Percentiles rank a stretch among this genome's conserved stretches.
Evolutionary conservation across 768 basidiomycete species (phyloP).

Genomic region (Podaxis sp.): DNA sequence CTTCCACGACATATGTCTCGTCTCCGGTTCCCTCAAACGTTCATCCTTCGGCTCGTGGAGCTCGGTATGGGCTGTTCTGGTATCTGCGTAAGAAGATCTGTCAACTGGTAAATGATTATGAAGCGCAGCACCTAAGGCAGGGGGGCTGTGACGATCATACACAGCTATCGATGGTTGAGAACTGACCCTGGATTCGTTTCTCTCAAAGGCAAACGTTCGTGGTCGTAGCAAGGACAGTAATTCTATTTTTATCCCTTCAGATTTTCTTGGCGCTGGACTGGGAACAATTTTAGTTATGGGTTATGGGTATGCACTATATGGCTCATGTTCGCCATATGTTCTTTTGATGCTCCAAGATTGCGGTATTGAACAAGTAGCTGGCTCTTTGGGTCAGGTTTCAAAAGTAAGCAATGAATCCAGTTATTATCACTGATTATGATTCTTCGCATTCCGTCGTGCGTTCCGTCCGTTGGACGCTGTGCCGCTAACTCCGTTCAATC

Average conservation of each 20-base stretch:
- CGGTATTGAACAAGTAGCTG: background rate
- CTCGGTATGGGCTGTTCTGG: conserved; percentile 5
- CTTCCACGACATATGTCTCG: too few relatives aligned
- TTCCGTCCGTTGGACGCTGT: background rate
- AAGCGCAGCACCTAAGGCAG: background rate
- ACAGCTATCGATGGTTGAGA: background rate
- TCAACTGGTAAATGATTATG: background rate
- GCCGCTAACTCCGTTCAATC: conserved; percentile 3
- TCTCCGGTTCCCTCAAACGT: too few relatives aligned
- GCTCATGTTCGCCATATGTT: background rate
- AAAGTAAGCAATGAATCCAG: background rate
- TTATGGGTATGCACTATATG: background rate
- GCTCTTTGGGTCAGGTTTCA: background rate
- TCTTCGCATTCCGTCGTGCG: background rate
- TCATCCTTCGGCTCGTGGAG: background rate
- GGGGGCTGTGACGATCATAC: too few relatives aligned
- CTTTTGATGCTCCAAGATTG: background rate
- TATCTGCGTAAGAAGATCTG: conserved; percentile 1
- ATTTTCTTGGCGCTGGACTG: background rate
- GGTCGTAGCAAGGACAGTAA: background rate
- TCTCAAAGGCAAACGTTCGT: background rate
- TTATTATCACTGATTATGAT: background rate
- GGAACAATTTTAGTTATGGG: background rate
- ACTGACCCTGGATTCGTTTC: background rate
- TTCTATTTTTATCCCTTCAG: background rate